Evolutionary conservation across 1,139 yeast species (phyloP).

Genomic region (Yamadazyma diddensiae): DNA sequence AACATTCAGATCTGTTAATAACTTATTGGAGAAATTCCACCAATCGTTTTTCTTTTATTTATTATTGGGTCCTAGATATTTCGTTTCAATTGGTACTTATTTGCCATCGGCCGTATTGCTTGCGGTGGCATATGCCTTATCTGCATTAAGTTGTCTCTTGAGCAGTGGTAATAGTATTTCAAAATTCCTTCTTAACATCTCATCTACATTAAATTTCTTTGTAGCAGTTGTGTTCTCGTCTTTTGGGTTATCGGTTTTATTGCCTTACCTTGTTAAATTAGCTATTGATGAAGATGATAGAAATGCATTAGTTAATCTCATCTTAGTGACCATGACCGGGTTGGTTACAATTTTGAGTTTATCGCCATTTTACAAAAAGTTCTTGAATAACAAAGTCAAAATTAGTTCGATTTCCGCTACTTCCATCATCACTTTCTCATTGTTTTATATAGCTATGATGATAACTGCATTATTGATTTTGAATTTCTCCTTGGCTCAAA

Average conservation of each 20-base stretch:
- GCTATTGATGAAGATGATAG: conserved; percentile 15
- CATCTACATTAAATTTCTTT: conserved; percentile 27
- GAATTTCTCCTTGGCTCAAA: conserved; percentile 78
- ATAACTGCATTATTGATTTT: conserved; percentile 75
- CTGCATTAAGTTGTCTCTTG: conserved; percentile 61
- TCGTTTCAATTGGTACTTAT: conserved; percentile 93
- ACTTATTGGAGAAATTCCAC: conserved; percentile 90
- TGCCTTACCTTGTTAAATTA: conserved; percentile 24
- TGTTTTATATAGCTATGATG: conserved; percentile 63
- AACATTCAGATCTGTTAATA: conserved; percentile 83
- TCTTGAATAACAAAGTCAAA: conserved; percentile 9
- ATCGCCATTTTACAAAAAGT: conserved; percentile 17
- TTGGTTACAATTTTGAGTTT: conserved; percentile 19
- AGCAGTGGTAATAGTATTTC: conserved; percentile 34
- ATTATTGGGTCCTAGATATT: conserved; percentile 70
- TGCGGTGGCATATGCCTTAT: conserved; percentile 67
- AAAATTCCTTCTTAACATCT: conserved; percentile 23
- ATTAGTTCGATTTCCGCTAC: conserved; percentile 23
- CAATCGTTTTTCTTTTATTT: conserved; percentile 95
- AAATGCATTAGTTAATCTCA: conserved; percentile 15
- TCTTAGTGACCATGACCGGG: conserved; percentile 19
- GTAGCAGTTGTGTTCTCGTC: conserved; percentile 35
- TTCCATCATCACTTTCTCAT: conserved; percentile 39
- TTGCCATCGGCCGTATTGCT: conserved; percentile 80
- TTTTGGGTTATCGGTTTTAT: conserved; percentile 22